phyloP scores from a whole-genome alignment of 352 stramenopile genomes.

The Phytopythium aichiense region DNA sequence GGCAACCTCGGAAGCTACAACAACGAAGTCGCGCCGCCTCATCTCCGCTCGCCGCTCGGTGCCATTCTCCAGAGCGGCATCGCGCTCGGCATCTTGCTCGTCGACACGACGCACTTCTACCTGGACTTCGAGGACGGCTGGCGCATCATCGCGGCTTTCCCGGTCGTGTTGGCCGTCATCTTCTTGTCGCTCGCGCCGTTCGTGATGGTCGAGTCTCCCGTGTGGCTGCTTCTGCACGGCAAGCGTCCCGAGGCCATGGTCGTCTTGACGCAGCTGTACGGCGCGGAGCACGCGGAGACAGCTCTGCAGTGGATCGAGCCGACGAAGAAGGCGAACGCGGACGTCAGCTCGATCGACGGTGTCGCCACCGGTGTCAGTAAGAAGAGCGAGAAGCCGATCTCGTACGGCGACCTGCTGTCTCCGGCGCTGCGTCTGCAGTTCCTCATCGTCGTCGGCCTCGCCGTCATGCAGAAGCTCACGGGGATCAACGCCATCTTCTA shows the following conservation, averaged over 20 bases:
- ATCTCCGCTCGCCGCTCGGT: constrained; percentile 32
- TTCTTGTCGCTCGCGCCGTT: constrained; percentile 35
- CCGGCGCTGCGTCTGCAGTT: constrained; percentile 20
- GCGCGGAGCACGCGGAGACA: constrained; percentile 22
- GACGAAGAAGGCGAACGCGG: constrained; percentile 10
- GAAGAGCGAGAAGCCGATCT: background rate
- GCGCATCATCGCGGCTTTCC: constrained; percentile 48
- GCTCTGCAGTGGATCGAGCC: constrained; percentile 36
- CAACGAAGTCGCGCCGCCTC: constrained; percentile 39
- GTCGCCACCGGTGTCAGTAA: too few relatives aligned
- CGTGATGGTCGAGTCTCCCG: constrained; percentile 43
- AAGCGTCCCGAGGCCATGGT: constrained; percentile 17
- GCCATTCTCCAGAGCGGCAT: constrained; percentile 47
- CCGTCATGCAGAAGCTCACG: constrained; percentile 28
- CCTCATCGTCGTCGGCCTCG: constrained; percentile 21
- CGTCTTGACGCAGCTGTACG: constrained; percentile 27
- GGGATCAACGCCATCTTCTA: constrained; percentile 56
- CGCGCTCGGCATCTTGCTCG: constrained; percentile 37
- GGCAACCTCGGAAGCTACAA: constrained; percentile 27
- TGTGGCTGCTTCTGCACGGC: constrained; percentile 34
- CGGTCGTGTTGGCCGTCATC: constrained; percentile 25
- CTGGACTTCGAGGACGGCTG: constrained; percentile 39
- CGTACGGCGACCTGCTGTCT: background rate
- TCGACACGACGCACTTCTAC: constrained; percentile 48
- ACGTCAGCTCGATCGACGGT: too few relatives aligned